Base-by-base conservation (phyloP, 2,329 filamentous ascomycete genomes). In the Periconia digitata region DNA sequence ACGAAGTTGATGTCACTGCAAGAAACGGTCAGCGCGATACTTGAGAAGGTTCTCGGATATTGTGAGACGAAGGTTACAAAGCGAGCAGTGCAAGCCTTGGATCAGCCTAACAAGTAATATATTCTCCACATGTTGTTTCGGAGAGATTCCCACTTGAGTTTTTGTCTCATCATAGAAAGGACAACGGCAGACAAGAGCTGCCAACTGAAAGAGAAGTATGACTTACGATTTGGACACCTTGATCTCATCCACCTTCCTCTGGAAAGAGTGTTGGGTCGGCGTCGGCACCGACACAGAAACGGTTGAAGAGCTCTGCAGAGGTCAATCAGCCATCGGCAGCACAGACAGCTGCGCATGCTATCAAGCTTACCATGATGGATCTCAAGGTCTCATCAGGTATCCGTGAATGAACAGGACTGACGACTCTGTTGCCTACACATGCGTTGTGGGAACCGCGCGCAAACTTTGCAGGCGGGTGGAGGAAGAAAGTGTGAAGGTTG, bases 91-190 rank as follows among this genome's bases (percentile, higher is more conserved):
- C 38, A 34, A 49, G 49, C 44, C 57, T 57, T 66, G 67, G 53
- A 74, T 87, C 85, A 86, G 84, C 85, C 81, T 81, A 76, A 84
- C 85, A 88, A 87, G 84, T 89, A 85, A 89, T 80, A 76, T 72
- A 79, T 85, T 90, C 85, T 99, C 94, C 87, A 89, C 94, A 99
- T 82, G 75, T 78, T 75, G 84, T 82, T 89, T 97, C 90, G 88
- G 94, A 99, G 95, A 99, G 94, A 99, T 99, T 99, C 94, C 94
- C 94, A 85, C 83, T 96, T 95, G 86, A 89, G 18, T 60, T 86
- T 85, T 77, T 76, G 76, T 81, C 79, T 69, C 83, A 89, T 95
- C 92, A 95, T 95, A 79, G n/a, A 84, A 51, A 56, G 52, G 49
- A 49, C 35, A 27, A 18, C 41, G 29, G 42, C 36, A 53, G 49